Conservation (phyloP, 352 stramenopile species). For the Phytophthora crassamura region DNA sequence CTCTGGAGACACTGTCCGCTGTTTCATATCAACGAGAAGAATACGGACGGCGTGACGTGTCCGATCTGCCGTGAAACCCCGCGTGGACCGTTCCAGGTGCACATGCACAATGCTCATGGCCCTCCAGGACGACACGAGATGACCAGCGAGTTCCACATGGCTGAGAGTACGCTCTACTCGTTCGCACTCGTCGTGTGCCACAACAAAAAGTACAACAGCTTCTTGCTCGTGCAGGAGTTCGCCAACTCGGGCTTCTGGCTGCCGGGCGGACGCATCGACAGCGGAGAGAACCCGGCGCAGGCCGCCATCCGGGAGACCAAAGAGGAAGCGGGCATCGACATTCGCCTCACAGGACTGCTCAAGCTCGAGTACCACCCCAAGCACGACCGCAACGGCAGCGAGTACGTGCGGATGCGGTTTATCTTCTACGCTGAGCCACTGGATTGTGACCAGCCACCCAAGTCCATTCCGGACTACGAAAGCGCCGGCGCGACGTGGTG, state of each 20-base stretch:
- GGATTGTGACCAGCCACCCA: constrained; percentile 78
- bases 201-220: constrained; percentile 85
- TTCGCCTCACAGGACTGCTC: constrained; percentile 77
- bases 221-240: constrained; percentile 89
- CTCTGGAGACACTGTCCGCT: constrained; percentile 86
- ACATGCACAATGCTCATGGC: constrained; percentile 87
- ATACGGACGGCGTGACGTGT: constrained; percentile 72
- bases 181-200: constrained; percentile 88
- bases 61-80: constrained; percentile 75
- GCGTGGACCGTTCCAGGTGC: constrained; percentile 82
- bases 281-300: constrained; percentile 75
- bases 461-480: constrained; percentile 90
- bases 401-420: constrained; percentile 89
- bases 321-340: constrained; percentile 85
- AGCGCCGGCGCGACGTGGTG: constrained; percentile 86
- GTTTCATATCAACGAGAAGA: constrained; percentile 89
- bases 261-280: constrained; percentile 78
- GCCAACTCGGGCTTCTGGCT: constrained; percentile 88
- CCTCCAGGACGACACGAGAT: constrained; percentile 80
- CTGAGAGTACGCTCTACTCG: constrained; percentile 75
- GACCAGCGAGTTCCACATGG: constrained; percentile 84
- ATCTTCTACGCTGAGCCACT: constrained; percentile 85
- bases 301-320: constrained; percentile 88
- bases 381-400: constrained; percentile 63
- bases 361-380: constrained; percentile 90